Evolutionary conservation across 2,329 filamentous ascomycete species (phyloP).

Genomic region (Cladophialophora chaetospira): DNA sequence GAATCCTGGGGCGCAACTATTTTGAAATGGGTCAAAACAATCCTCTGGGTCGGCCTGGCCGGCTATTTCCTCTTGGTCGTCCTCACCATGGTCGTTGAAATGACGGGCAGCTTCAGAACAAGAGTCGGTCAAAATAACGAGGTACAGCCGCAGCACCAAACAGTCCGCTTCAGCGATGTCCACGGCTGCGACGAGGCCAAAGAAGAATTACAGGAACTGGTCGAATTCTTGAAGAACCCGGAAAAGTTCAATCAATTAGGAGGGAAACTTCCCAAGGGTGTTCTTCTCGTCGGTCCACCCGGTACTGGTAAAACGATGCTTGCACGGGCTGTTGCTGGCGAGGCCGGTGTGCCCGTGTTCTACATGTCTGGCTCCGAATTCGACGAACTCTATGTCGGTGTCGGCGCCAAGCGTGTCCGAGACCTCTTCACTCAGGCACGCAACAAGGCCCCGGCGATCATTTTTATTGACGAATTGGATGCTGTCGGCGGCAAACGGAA

Average conservation of each 20-base stretch:
- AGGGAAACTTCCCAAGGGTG: constrained; percentile 95
- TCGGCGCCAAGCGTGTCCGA: constrained; percentile 92
- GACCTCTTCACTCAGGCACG: constrained; percentile 86
- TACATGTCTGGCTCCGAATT: constrained; percentile 99
- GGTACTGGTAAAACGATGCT: constrained; percentile 97
- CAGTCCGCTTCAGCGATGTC: constrained; percentile 85
- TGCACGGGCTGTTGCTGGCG: constrained; percentile 91
- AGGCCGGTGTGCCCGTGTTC: constrained; percentile 98
- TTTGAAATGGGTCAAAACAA: constrained; percentile 90
- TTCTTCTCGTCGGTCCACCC: constrained; percentile 89
- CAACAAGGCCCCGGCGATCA: constrained; percentile 83
- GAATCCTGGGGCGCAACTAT: constrained; percentile 77
- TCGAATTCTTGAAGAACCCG: constrained; percentile 92
- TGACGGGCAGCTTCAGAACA: constrained; percentile 67
- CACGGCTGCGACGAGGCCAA: constrained; percentile 98
- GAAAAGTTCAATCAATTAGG: constrained; percentile 91
- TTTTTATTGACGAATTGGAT: constrained; percentile 93
- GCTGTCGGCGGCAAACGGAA: constrained; percentile 94
- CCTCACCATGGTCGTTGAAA: constrained; percentile 80
- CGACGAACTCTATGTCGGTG: constrained; percentile 96
- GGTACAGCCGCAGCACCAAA: constrained; percentile 90
- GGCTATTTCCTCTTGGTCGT: constrained; percentile 78
- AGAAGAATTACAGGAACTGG: constrained; percentile 94
- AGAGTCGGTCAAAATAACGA: constrained; percentile 73
- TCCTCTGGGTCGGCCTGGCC: constrained; percentile 74